Conservation (phyloP, 1,139 yeast genomes). For the Pichia sp. region DNA sequence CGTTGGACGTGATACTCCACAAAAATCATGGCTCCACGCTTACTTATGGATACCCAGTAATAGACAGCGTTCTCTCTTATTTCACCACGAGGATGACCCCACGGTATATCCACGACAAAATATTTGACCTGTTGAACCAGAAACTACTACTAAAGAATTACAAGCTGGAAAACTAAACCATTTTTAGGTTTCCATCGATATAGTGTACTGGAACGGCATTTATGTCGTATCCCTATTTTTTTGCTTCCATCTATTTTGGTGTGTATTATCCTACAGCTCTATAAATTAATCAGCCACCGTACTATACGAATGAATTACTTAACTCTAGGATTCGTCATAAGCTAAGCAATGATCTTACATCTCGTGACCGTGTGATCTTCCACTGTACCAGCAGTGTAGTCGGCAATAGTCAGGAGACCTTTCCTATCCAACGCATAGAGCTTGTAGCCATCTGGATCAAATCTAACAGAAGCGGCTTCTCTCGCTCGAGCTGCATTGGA, state of each 20-base stretch:
- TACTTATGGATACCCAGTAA: conserved; percentile 2
- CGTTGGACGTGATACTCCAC: conserved; percentile 6
- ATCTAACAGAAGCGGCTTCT: conserved; percentile 70
- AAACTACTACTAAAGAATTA: conserved; percentile 13
- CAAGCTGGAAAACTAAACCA: conserved; percentile 11
- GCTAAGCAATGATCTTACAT: conserved; percentile 46
- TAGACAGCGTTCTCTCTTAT: not conserved
- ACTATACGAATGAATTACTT: no score
- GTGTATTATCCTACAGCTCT: no score
- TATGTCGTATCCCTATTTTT: not conserved
- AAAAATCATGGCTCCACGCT: conserved; percentile 9
- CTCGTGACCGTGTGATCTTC: conserved; percentile 72
- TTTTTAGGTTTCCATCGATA: no score
- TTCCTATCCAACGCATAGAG: conserved; percentile 72
- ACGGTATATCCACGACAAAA: conserved; percentile 37
- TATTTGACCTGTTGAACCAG: conserved; percentile 47
- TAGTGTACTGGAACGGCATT: no score
- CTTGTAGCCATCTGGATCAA: conserved; percentile 76
- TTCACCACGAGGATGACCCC: conserved; percentile 4
- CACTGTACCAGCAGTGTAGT: conserved; percentile 82
- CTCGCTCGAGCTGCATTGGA: conserved; percentile 60
- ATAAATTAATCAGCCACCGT: no score
- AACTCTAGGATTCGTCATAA: no score
- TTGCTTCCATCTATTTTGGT: not conserved
- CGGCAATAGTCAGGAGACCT: conserved; percentile 71